Percentiles rank a stretch among this genome's conserved stretches.
These are phyloP conservation scores for Tympanopsis confertula DNA, from an alignment of 2,329 filamentous ascomycete genomes.

Conservation along the genomic window DNA sequence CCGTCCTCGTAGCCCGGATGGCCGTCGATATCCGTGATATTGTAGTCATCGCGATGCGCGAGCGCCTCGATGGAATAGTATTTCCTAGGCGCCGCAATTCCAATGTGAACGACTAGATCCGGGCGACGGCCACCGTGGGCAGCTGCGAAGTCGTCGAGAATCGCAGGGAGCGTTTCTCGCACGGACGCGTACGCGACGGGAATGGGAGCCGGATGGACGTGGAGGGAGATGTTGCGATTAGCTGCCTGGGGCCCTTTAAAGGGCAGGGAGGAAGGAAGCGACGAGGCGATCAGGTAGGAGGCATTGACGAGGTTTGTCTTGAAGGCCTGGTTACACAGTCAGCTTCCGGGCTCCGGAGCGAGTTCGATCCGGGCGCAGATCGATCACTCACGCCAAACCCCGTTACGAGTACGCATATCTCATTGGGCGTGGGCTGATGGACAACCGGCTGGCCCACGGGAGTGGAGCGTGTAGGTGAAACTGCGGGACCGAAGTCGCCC, in stretches of 20 bases:
- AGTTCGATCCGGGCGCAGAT: too few relatives aligned
- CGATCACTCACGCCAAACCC: background rate
- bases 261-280: constrained; percentile 28
- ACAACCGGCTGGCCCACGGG: too few relatives aligned
- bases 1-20: constrained; percentile 22
- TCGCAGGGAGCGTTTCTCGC: constrained; percentile 25
- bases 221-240: constrained; percentile 22
- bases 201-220: constrained; percentile 30
- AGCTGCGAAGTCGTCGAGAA: constrained; percentile 26
- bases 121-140: constrained; percentile 22
- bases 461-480: constrained; percentile 2
- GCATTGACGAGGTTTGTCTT: constrained; percentile 38
- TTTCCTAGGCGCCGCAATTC: constrained; percentile 36
- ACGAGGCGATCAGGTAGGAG: constrained; percentile 38
- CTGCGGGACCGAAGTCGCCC: constrained; percentile 5
- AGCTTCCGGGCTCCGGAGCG: too few relatives aligned
- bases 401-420: background rate
- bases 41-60: constrained; percentile 38
- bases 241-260: constrained; percentile 5
- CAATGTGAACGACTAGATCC: constrained; percentile 42
- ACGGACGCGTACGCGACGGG: constrained; percentile 38
- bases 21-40: constrained; percentile 35
- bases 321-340: constrained; percentile 28
- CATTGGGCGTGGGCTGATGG: background rate
- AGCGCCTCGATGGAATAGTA: constrained; percentile 38